A percentile compares a stretch with the other conserved stretches of the same genome.
These are phyloP conservation scores for Lachnellula cervina DNA, from an alignment of 2,329 filamentous ascomycete genomes.

Conservation along the genomic window DNA sequence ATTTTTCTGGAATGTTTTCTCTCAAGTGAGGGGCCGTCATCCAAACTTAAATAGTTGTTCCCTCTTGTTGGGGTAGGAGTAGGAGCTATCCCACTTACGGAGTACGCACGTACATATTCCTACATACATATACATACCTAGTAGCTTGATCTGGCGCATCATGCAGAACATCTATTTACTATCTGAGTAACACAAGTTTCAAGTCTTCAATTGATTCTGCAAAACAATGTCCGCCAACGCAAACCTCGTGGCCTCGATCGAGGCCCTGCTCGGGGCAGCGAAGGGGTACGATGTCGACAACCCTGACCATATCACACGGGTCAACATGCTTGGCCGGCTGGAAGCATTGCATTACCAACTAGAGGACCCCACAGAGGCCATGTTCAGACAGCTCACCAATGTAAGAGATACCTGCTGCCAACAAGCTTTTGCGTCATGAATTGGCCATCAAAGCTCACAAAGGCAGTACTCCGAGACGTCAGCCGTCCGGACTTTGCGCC, in stretches of 20 bases:
- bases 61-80: no score
- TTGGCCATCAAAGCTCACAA: not conserved
- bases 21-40: no score
- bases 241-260: slow-evolving; percentile 12
- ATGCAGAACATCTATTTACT: no score
- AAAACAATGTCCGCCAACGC: slow-evolving; percentile 8
- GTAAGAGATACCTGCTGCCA: slow-evolving; percentile 8
- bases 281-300: slow-evolving; percentile 14
- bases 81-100: no score
- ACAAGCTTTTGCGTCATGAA: not conserved
- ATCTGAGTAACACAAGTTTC: no score
- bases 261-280: slow-evolving; percentile 14
- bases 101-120: no score
- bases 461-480: slow-evolving; percentile 6
- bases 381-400: slow-evolving; percentile 28
- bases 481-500: slow-evolving; percentile 22
- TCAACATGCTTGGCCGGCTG: slow-evolving; percentile 11
- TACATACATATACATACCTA: no score
- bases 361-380: slow-evolving; percentile 26
- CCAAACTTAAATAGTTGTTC: no score
- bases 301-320: slow-evolving; percentile 5
- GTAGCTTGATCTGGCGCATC: no score
- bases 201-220: no score
- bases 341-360: slow-evolving; percentile 20
- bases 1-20: no score